Conservation (phyloP, 2,329 filamentous ascomycete genomes). For the Elsinoe fawcettii region DNA sequence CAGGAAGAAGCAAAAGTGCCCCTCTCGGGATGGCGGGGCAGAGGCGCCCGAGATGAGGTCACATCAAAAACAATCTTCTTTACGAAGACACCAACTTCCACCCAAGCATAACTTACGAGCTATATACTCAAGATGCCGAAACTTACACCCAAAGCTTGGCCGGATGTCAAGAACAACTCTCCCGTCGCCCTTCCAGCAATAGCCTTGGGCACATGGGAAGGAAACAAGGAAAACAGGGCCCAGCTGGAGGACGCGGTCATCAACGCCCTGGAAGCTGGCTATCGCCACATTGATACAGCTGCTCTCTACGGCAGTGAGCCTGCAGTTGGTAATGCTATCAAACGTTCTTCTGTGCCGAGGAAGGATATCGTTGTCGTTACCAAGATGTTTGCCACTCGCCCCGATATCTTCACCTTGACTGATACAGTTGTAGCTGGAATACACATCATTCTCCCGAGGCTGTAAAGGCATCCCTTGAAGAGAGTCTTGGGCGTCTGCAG, state of each 20-base stretch:
- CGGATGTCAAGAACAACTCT: slow-evolving; percentile 5
- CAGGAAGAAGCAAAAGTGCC: not conserved
- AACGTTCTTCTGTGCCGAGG: slow-evolving; percentile 55
- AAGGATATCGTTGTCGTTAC: slow-evolving; percentile 59
- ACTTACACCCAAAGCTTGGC: not conserved
- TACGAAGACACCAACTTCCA: too few species aligned
- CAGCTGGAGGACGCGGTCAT: slow-evolving; percentile 35
- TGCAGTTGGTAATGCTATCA: slow-evolving; percentile 58
- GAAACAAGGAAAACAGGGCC: not conserved
- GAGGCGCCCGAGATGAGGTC: not conserved
- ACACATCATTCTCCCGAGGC: slow-evolving; percentile 39
- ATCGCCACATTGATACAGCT: slow-evolving; percentile 57
- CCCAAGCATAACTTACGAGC: too few species aligned
- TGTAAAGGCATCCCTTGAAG: slow-evolving; percentile 30
- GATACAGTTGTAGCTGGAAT: slow-evolving; percentile 46
- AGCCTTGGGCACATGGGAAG: slow-evolving; percentile 6
- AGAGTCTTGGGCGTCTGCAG: slow-evolving; percentile 28
- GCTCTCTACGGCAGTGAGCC: slow-evolving; percentile 60
- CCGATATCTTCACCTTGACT: not conserved
- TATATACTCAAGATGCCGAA: not conserved
- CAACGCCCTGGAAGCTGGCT: slow-evolving; percentile 47
- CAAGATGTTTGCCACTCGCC: slow-evolving; percentile 33
- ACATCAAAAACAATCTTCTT: not conserved
- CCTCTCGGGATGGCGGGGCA: not conserved
- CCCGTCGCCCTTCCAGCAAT: not conserved